These are phyloP conservation scores for Hymenoscyphus repandus DNA, from an alignment of 2,329 filamentous ascomycete species.

Conservation along the genomic window DNA sequence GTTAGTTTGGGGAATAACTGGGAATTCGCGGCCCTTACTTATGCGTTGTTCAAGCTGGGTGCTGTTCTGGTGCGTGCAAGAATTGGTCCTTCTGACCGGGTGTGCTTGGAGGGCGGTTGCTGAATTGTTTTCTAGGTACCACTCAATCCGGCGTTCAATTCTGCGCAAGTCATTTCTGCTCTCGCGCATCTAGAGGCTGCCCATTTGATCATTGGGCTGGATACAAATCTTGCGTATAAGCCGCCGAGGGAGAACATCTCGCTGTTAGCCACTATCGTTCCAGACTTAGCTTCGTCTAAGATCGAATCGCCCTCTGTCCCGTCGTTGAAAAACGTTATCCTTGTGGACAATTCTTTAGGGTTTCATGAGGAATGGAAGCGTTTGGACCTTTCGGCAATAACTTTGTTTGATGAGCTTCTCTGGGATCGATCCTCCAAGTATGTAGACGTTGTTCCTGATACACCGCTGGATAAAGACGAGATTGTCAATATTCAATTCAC, in stretches of 20 bases:
- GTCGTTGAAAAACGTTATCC: slow-evolving; percentile 62
- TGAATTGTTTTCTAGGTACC: slow-evolving; percentile 54
- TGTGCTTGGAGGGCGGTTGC: background rate
- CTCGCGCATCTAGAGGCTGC: slow-evolving; percentile 68
- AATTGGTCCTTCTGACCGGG: no score
- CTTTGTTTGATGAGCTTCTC: slow-evolving; percentile 31
- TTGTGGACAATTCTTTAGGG: slow-evolving; percentile 69
- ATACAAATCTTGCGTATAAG: slow-evolving; percentile 76
- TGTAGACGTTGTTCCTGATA: slow-evolving; percentile 39
- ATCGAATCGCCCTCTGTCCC: slow-evolving; percentile 53
- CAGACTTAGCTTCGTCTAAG: slow-evolving; percentile 34
- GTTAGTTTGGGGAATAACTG: slow-evolving; percentile 80
- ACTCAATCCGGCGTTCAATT: slow-evolving; percentile 84
- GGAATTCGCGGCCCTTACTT: slow-evolving; percentile 80
- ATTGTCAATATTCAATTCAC: slow-evolving; percentile 96
- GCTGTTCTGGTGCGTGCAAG: slow-evolving; percentile 62
- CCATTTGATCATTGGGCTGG: slow-evolving; percentile 77
- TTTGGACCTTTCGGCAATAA: slow-evolving; percentile 40
- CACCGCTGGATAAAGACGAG: slow-evolving; percentile 54
- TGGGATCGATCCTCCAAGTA: slow-evolving; percentile 10
- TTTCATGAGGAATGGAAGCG: slow-evolving; percentile 24
- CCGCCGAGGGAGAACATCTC: slow-evolving; percentile 53
- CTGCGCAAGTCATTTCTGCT: slow-evolving; percentile 70
- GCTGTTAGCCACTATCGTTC: slow-evolving; percentile 49
- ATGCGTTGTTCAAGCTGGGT: slow-evolving; percentile 91